Evolutionary conservation across 192 early-diverging fungal genomes (phyloP).

Genomic region (Spizellomyces punctatus): DNA sequence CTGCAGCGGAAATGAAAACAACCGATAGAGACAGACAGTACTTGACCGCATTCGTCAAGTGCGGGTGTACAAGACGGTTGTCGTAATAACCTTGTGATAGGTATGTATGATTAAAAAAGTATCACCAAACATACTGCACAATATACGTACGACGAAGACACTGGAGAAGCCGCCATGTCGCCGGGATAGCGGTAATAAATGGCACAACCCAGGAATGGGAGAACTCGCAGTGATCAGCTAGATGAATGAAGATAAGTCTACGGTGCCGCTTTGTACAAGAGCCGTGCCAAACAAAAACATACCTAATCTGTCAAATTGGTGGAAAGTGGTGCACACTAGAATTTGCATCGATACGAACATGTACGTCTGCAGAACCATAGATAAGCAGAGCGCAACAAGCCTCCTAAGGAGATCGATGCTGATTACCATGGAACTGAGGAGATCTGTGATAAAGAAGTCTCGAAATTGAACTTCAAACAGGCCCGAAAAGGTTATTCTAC

Average conservation of each 20-base stretch:
- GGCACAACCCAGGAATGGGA: constrained; percentile 36
- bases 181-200: constrained; percentile 35
- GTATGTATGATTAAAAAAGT: too few species aligned
- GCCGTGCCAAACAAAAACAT: background rate
- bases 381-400: background rate
- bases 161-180: constrained; percentile 37
- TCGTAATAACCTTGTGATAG: constrained; percentile 33
- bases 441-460: constrained; percentile 50
- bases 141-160: constrained; percentile 35
- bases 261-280: background rate
- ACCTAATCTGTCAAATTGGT: constrained; percentile 19
- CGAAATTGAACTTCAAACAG: constrained; percentile 38
- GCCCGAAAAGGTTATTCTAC: constrained; percentile 35
- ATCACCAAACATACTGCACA: background rate
- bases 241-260: background rate
- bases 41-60: constrained; percentile 45
- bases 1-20: constrained; percentile 37
- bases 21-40: constrained; percentile 42
- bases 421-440: constrained; percentile 37
- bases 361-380: constrained; percentile 21
- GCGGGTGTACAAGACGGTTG: constrained; percentile 33
- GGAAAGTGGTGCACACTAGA: constrained; percentile 30
- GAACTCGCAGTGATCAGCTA: constrained; percentile 31
- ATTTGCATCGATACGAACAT: constrained; percentile 38
- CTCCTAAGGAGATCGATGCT: background rate